Conservation (phyloP, 1,284 basidiomycete genomes). For the Heterobasidion irregulare region DNA sequence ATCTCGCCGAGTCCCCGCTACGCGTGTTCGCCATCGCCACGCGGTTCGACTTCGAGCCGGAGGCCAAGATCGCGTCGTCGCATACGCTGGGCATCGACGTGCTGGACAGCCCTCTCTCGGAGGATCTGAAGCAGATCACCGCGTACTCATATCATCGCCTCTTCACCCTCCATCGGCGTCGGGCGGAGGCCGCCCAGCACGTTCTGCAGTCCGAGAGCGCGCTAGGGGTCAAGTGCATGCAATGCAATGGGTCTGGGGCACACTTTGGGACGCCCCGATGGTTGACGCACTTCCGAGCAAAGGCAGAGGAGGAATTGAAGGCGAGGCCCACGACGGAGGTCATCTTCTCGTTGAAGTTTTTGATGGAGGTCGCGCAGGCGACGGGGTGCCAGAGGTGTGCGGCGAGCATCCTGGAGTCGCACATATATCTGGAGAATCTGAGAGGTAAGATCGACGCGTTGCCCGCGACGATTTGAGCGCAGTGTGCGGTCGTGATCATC, state of each 20-base stretch:
- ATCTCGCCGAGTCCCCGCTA: slow-evolving; percentile 38
- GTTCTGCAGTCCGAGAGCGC: slow-evolving; percentile 15
- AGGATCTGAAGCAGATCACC: slow-evolving; percentile 59
- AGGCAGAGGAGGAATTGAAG: slow-evolving; percentile 48
- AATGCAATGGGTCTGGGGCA: slow-evolving; percentile 41
- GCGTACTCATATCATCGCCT: slow-evolving; percentile 60
- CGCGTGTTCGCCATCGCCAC: slow-evolving; percentile 66
- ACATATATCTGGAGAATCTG: slow-evolving; percentile 43
- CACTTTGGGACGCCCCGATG: slow-evolving; percentile 45
- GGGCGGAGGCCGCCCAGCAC: slow-evolving; percentile 37
- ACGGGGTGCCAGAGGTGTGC: slow-evolving; percentile 51
- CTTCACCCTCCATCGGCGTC: slow-evolving; percentile 47
- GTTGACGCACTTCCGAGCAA: slow-evolving; percentile 54
- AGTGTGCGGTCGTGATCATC: no score
- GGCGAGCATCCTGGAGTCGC: slow-evolving; percentile 52
- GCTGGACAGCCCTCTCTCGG: slow-evolving; percentile 42
- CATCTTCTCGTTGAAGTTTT: slow-evolving; percentile 52
- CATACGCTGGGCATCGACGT: slow-evolving; percentile 48
- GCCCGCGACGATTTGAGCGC: slow-evolving; percentile 35
- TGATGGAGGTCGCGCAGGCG: slow-evolving; percentile 40
- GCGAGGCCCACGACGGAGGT: slow-evolving; percentile 47
- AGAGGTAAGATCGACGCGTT: slow-evolving; percentile 52
- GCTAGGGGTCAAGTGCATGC: slow-evolving; percentile 52
- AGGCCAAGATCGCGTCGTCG: slow-evolving; percentile 30
- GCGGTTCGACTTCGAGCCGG: slow-evolving; percentile 50